Base-by-base conservation (phyloP, 75 land plant genomes). In the Sequoiadendron giganteum region DNA sequence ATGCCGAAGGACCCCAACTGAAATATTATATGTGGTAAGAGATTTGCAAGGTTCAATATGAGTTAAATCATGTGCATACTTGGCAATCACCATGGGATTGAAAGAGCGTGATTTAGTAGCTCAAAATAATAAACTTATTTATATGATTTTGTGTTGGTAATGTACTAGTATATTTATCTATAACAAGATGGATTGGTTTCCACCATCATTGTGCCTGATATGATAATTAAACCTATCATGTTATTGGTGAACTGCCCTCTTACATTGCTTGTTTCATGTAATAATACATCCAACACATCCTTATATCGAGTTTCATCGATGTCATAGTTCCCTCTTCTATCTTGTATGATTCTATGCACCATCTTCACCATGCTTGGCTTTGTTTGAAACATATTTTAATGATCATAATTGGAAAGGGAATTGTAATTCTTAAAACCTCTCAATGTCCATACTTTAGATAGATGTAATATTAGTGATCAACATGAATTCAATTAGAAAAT, bases 151-250 rank as follows among this genome's bases (percentile, higher is more conserved):
- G 19, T 21, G 28, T 6, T 16, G 13, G 56, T 54, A 13, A n/a
- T 84, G 4, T 88, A 92, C 92, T 92, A 54, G 91, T 90, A n/a
- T 86, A 90, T 89, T 92, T 94, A 86, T 94, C 95, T 3, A 94
- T 78, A 36, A 3, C 5, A 65, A 94, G 95, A 34, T 91, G 89
- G 86, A 89, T 81, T 92, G 90, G 39, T 78, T 83, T 47, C 93
- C 95, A 13, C 95, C 93, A 91, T 94, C 89, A 88, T 86, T 75
- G 90, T 92, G 87, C 81, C 89, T 89, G 86, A 94, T 94, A 85
- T 94, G 95, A 82, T 94, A 92, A 61, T 92, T 90, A 95, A 89
- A 88, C 92, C 94, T 15, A 95, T 89, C 18, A 95, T 90, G 84
- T 92, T 93, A 1, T 87, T 19, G 45, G 94, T 52, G 38, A 90